Conservation (phyloP, 208 protist genomes). For the Leishmania major region DNA sequence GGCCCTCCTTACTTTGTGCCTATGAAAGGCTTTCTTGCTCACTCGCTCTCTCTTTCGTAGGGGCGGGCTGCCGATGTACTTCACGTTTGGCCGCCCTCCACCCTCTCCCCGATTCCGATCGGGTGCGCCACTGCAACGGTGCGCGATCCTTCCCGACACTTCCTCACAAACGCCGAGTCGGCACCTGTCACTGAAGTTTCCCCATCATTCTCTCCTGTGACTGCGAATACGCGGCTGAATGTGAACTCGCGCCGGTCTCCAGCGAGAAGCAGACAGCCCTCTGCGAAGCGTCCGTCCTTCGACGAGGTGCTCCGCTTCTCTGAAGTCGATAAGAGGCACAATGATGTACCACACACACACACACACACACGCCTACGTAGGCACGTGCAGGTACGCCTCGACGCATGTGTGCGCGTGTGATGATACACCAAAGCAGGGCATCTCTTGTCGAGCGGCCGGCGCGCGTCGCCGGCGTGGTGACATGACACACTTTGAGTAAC, state of each 20-base stretch:
- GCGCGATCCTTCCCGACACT: neutral
- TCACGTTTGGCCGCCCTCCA: neutral
- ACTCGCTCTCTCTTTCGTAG: neutral
- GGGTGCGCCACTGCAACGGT: too few species aligned
- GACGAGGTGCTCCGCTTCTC: neutral
- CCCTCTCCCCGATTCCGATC: neutral
- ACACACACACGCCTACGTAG: neutral
- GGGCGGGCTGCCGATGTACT: neutral
- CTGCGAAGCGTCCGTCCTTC: neutral
- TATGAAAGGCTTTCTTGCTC: neutral
- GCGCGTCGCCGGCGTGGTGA: conserved; percentile 29
- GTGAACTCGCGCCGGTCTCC: too few species aligned
- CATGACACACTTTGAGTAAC: conserved; percentile 46
- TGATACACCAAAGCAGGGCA: conserved; percentile 45
- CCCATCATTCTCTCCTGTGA: neutral
- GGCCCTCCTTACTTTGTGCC: neutral
- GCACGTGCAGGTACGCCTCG: neutral
- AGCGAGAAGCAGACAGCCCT: neutral
- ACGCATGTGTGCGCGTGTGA: too few species aligned
- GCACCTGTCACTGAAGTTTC: neutral
- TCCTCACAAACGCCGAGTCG: neutral
- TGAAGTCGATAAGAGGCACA: neutral
- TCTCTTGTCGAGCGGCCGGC: conserved; percentile 44
- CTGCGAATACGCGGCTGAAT: too few species aligned
- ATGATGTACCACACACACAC: neutral